A percentile compares a stretch with the other conserved stretches of the same genome.
These are phyloP conservation scores for Penicillium crustosum DNA, from an alignment of 2,329 filamentous ascomycete species.

Conservation along the genomic window DNA sequence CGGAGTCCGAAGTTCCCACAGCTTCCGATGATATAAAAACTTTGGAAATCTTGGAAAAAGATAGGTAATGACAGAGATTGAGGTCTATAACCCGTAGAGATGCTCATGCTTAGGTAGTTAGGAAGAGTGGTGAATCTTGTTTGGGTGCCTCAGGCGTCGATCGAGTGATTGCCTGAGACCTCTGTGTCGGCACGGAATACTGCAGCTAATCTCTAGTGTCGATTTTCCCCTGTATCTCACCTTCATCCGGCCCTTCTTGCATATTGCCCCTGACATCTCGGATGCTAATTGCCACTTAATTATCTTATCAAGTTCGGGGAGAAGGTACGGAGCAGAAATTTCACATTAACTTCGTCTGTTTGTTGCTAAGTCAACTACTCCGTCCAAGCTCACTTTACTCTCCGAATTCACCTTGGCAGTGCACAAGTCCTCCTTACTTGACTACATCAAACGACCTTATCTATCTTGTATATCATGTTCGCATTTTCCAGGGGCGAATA, in stretches of 20 bases:
- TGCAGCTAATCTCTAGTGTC: neutral
- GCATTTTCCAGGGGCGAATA: slow-evolving; percentile 2
- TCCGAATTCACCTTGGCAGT: neutral
- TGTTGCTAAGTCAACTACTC: neutral
- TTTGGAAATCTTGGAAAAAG: neutral
- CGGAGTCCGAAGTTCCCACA: neutral
- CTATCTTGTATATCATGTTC: neutral
- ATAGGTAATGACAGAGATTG: neutral
- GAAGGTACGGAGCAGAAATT: neutral
- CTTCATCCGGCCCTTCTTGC: too few species aligned
- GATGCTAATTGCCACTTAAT: neutral
- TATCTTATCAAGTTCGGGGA: neutral
- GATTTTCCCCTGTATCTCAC: neutral
- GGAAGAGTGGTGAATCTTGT: neutral
- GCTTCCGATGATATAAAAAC: neutral
- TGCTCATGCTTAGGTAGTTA: too few species aligned
- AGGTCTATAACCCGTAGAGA: neutral
- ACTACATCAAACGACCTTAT: neutral
- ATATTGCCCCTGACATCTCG: neutral
- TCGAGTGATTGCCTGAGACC: neutral
- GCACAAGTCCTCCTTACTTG: slow-evolving; percentile 6
- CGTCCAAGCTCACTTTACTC: neutral
- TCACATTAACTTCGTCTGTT: neutral
- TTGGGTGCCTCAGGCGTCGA: neutral
- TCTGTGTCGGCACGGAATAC: neutral